Evolutionary conservation across 176 grass and related monocot species (phyloP).

Genomic region (Musa acuminata): DNA sequence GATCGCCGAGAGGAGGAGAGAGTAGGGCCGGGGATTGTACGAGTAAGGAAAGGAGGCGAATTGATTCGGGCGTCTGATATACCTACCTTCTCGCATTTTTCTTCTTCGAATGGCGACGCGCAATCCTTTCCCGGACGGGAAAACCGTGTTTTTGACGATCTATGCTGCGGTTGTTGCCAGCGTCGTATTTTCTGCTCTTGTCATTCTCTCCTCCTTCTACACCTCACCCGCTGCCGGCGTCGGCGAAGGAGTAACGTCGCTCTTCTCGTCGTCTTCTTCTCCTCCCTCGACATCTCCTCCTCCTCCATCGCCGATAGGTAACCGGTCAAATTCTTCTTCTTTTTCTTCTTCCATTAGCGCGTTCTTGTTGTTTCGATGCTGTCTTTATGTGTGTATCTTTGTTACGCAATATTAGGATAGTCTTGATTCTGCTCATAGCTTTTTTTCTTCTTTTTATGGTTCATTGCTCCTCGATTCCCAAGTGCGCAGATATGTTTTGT

Average conservation of each 20-base stretch:
- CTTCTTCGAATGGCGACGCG: neutral
- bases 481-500: too few relatives aligned
- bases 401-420: neutral
- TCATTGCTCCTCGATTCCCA: neutral
- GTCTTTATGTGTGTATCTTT: neutral
- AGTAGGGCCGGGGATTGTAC: too few relatives aligned
- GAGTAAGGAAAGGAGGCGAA: too few relatives aligned
- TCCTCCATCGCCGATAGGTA: neutral
- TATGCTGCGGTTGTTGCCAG: neutral
- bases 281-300: neutral
- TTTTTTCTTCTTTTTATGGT: neutral
- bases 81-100: too few relatives aligned
- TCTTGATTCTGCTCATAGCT: neutral
- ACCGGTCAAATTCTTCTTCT: neutral
- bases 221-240: neutral
- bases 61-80: too few relatives aligned
- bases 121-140: neutral
- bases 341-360: neutral
- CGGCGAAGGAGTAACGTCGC: neutral
- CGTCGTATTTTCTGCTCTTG: neutral
- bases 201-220: conserved; percentile 7
- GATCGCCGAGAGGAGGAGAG: too few relatives aligned
- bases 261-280: neutral
- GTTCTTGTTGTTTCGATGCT: too few relatives aligned
- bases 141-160: neutral